Conservation (phyloP, 1,284 basidiomycete species). For the Rhodotorula glutinis region DNA sequence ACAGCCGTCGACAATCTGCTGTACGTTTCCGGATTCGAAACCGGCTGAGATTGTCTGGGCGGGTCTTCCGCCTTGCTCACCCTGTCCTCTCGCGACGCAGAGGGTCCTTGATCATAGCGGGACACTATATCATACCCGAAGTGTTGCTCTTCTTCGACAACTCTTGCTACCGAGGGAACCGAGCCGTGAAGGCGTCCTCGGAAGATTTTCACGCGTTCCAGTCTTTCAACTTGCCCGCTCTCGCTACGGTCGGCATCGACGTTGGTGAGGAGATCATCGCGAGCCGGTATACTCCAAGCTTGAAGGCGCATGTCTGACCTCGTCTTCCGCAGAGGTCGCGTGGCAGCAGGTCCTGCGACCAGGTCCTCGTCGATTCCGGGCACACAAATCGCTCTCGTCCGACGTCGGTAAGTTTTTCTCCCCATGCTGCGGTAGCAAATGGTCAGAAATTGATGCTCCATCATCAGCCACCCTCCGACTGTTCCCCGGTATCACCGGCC, state of each 20-base stretch:
- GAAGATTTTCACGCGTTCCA: conserved; percentile 80
- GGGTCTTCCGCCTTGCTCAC: background rate
- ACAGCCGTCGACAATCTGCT: conserved; percentile 74
- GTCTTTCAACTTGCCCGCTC: conserved; percentile 77
- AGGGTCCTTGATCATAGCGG: conserved; percentile 80
- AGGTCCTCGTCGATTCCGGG: conserved; percentile 68
- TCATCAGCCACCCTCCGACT: conserved; percentile 66
- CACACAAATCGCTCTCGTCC: conserved; percentile 74
- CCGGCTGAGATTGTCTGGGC: too few relatives aligned
- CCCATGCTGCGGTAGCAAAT: too few relatives aligned
- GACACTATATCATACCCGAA: conserved; percentile 82
- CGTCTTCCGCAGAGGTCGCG: conserved; percentile 56
- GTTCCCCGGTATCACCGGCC: conserved; percentile 78
- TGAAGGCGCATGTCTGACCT: too few relatives aligned
- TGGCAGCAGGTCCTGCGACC: conserved; percentile 81
- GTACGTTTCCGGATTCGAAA: background rate
- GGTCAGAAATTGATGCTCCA: too few relatives aligned
- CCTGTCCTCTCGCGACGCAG: background rate
- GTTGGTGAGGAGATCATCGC: conserved; percentile 52
- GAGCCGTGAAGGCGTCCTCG: conserved; percentile 72
- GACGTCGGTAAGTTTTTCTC: conserved; percentile 62
- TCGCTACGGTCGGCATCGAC: conserved; percentile 88
- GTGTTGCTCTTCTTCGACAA: conserved; percentile 76
- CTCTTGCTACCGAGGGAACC: conserved; percentile 77
- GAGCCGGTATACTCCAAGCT: conserved; percentile 27